These are phyloP conservation scores for Phymatotrichopsis omnivora DNA, from an alignment of 2,329 filamentous ascomycete genomes.

Conservation along the genomic window DNA sequence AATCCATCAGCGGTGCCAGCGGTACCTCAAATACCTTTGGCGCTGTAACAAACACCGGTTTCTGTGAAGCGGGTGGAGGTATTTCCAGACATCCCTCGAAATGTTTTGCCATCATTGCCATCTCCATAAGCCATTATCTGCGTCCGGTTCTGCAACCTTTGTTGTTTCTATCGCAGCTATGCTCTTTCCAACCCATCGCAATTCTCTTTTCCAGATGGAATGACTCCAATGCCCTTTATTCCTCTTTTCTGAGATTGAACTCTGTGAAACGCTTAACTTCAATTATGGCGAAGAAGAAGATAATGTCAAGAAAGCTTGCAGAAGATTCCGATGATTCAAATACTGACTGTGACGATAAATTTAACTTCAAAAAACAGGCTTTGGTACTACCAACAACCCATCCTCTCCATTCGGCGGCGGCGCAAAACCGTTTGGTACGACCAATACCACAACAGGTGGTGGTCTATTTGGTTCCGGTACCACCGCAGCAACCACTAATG, in stretches of 20 bases:
- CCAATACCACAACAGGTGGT: constrained; percentile 21
- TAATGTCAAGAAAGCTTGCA: no score
- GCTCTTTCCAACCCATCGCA: no score
- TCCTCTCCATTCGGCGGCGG: constrained; percentile 21
- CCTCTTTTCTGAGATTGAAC: no score
- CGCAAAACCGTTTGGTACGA: constrained; percentile 24
- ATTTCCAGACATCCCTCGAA: constrained; percentile 22
- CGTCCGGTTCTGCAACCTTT: constrained; percentile 6
- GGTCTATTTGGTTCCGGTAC: constrained; percentile 32
- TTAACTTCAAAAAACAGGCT: constrained; percentile 22
- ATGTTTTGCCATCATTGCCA: constrained; percentile 2
- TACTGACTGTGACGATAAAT: constrained; percentile 8
- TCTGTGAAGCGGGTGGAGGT: constrained; percentile 34
- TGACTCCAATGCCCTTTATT: no score
- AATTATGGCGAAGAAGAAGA: no score
- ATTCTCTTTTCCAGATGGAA: no score
- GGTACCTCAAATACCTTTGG: constrained; percentile 34
- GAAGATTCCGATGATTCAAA: constrained; percentile 12
- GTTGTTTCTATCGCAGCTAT: constrained; percentile 5
- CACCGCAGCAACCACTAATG: constrained; percentile 18
- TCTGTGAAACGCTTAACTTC: no score
- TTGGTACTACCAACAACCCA: constrained; percentile 22
- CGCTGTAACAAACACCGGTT: constrained; percentile 27
- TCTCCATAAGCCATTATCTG: constrained; percentile 10
- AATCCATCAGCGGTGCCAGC: constrained; percentile 34